phyloP scores from a whole-genome alignment of 495 filamentous ascomycete species.

The Neurospora tetraspora region DNA sequence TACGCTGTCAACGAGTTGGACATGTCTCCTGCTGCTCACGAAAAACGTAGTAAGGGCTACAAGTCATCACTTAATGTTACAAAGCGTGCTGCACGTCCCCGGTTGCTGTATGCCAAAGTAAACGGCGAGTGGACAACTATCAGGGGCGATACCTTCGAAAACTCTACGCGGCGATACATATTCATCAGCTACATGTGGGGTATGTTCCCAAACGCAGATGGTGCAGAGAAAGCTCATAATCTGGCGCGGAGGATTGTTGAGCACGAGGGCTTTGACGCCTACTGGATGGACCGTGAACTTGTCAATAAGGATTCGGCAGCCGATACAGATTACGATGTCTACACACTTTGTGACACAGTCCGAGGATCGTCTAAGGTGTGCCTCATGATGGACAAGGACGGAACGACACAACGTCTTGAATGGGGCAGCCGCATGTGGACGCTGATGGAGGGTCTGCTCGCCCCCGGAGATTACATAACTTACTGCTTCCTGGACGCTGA shows the following conservation, averaged over 20 bases:
- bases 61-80: background rate
- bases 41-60: background rate
- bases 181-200: background rate
- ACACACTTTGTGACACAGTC: slow-evolving; percentile 9
- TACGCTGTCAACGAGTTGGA: background rate
- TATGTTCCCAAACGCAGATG: background rate
- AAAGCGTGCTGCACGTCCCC: background rate
- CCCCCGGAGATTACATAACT: slow-evolving; percentile 10
- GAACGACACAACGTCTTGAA: slow-evolving; percentile 3
- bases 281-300: background rate
- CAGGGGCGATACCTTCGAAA: background rate
- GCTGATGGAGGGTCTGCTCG: slow-evolving; percentile 35
- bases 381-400: slow-evolving; percentile 1
- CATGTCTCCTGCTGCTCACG: background rate
- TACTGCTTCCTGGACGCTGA: background rate
- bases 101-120: background rate
- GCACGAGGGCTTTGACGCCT: background rate
- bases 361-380: slow-evolving; percentile 7
- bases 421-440: slow-evolving; percentile 42
- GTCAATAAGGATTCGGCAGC: background rate
- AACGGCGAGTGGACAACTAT: background rate
- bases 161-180: background rate
- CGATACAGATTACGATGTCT: slow-evolving; percentile 3
- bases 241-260: background rate
- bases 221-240: background rate